These are phyloP conservation scores for Aureobasidium vineae DNA, from an alignment of 2,329 filamentous ascomycete genomes.

Conservation along the genomic window DNA sequence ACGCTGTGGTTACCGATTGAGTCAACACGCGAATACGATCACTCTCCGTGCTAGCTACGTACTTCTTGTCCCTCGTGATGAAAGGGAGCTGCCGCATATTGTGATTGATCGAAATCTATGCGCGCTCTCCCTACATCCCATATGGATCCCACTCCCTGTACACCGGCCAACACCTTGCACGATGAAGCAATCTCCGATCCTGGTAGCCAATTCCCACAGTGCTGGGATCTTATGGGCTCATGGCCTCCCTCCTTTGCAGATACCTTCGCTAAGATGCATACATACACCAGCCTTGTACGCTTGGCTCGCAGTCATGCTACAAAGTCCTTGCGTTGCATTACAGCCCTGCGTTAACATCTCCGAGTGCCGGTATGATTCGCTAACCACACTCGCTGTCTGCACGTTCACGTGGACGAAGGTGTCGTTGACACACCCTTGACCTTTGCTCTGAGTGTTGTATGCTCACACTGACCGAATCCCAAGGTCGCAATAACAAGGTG, in stretches of 20 bases:
- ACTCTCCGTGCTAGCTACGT: neutral
- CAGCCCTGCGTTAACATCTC: neutral
- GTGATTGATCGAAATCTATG: neutral
- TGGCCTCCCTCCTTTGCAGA: neutral
- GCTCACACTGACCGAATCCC: neutral
- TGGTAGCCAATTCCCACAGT: slow-evolving; percentile 1
- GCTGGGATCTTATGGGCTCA: neutral
- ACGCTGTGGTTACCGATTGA: neutral
- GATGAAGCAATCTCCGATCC: slow-evolving; percentile 2
- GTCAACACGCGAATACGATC: neutral
- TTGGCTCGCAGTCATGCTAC: neutral
- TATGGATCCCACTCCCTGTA: neutral
- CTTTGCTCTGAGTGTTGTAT: neutral
- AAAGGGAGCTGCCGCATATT: neutral
- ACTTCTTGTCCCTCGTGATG: neutral
- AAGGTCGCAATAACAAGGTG: neutral
- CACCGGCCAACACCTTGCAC: neutral
- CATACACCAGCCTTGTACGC: neutral
- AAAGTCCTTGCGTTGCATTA: neutral
- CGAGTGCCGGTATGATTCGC: neutral
- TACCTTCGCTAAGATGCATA: neutral
- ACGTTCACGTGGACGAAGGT: neutral
- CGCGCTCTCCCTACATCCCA: neutral
- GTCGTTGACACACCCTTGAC: neutral
- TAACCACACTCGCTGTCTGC: neutral